These are phyloP conservation scores for Venturia asperata DNA, from an alignment of 2,329 filamentous ascomycete genomes.

Conservation along the genomic window DNA sequence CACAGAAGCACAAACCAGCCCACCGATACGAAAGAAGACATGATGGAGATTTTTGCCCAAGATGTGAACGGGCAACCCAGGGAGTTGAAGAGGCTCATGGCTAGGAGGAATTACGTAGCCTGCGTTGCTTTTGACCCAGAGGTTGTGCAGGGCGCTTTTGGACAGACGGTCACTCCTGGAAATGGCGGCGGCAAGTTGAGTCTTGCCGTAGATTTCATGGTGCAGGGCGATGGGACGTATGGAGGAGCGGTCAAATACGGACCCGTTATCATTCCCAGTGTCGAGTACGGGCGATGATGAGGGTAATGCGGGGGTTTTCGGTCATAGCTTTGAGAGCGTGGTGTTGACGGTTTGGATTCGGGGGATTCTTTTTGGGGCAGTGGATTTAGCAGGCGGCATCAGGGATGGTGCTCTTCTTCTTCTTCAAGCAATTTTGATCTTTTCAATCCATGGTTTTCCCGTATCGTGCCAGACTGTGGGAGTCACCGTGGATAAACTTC, in stretches of 20 bases:
- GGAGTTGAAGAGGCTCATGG: conserved; percentile 90
- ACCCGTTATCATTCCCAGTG: conserved; percentile 81
- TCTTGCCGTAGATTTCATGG: conserved; percentile 91
- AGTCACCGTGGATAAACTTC: too few species aligned
- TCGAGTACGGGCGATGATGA: conserved; percentile 42
- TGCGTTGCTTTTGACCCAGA: conserved; percentile 94
- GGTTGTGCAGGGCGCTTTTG: conserved; percentile 48
- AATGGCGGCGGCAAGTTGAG: conserved; percentile 53
- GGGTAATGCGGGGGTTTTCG: background rate
- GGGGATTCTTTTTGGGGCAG: background rate
- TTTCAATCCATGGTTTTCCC: background rate
- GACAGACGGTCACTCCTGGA: conserved; percentile 33
- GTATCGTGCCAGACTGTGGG: too few species aligned
- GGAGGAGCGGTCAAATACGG: conserved; percentile 88
- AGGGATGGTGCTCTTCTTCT: background rate
- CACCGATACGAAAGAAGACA: conserved; percentile 95
- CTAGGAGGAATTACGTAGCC: conserved; percentile 82
- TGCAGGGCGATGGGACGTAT: conserved; percentile 81
- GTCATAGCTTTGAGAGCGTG: background rate
- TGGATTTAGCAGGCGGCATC: conserved; percentile 5
- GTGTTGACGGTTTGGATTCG: conserved; percentile 5
- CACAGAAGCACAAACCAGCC: conserved; percentile 60
- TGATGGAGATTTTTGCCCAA: conserved; percentile 99
- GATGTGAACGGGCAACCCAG: conserved; percentile 78
- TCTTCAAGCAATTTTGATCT: background rate